Base-by-base conservation (phyloP, 495 filamentous ascomycete species). In the Xylaria cubensis region DNA sequence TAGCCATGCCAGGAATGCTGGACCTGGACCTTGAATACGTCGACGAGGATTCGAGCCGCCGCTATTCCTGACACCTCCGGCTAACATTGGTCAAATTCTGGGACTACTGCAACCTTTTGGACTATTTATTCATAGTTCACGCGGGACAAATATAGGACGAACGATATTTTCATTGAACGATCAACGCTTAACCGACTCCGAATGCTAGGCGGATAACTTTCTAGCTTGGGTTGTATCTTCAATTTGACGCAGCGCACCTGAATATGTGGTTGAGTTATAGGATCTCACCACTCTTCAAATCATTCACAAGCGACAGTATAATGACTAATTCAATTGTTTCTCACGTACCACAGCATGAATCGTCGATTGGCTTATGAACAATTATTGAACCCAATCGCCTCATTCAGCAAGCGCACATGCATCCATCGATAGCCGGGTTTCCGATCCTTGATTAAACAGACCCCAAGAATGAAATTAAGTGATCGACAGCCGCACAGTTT, bases 401-500 rank as follows among this genome's bases (percentile, higher is more conserved):
- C 44, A 39, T 48, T 61, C 32, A 69, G 41, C 24, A 29, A 55
- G 34, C 46, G 59, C n/a, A 44, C 48, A 50, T 24, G 65, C 41
- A 62, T 70, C 41, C 67, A 36, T 62, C 41, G 42, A 46, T 32
- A 59, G 55, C 55, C 42, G 55, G 67, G 53, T 39, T 63, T 70
- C 44, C 55, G 29, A 50, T 62, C 55, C 53, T 51, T 59, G 24
- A 67, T 67, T 67, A 67, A 67, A 55, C 19, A 51, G 50, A 56
- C 48, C 65, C 65, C 56, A 32, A 70, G 29, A 15, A 70, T 15
- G 67, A 61, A 50, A 70, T 70, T 26, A 70, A 61, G 9, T 51
- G 67, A 61, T 70, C 67, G 67, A 70, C 55, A 70, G 19, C n/a
- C 56, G 61, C 39, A 21, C 39, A 59, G 44, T 70, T 70, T 61